These are phyloP conservation scores for Prunus salicina DNA, from an alignment of 306 rosid genomes.

Conservation along the genomic window DNA sequence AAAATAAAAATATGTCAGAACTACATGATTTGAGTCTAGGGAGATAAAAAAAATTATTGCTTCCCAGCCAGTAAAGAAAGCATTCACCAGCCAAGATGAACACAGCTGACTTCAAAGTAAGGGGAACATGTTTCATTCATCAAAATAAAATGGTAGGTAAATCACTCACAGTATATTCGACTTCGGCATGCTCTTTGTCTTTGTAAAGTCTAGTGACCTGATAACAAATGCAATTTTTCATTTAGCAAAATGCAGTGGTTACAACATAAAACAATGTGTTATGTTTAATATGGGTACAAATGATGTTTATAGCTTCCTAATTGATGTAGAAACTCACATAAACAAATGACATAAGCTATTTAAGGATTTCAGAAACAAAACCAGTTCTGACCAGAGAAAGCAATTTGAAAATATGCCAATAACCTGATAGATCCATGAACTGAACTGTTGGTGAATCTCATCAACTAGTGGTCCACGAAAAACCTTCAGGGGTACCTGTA, in stretches of 20 bases:
- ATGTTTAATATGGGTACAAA: neutral
- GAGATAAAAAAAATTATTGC: neutral
- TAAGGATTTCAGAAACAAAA: neutral
- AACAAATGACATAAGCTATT: neutral
- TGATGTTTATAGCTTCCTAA: neutral
- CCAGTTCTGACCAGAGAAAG: neutral
- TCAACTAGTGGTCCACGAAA: slow-evolving; percentile 63
- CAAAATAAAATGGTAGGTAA: neutral
- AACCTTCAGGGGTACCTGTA: slow-evolving; percentile 62
- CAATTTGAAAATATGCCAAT: slow-evolving; percentile 16
- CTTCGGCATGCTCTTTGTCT: slow-evolving; percentile 85
- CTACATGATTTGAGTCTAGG: neutral
- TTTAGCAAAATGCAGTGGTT: neutral
- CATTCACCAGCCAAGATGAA: neutral
- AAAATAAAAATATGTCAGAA: slow-evolving; percentile 33
- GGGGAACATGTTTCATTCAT: neutral
- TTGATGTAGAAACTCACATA: neutral
- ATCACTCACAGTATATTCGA: slow-evolving; percentile 80
- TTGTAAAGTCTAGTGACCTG: slow-evolving; percentile 79
- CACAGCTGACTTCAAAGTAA: neutral
- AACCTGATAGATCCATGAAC: slow-evolving; percentile 87
- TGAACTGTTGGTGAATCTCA: slow-evolving; percentile 71
- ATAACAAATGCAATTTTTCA: slow-evolving; percentile 8
- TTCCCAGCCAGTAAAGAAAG: neutral
- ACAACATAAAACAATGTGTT: too few relatives aligned